A percentile compares a stretch with the other conserved stretches of the same genome.
Conservation (phyloP, 495 filamentous ascomycete species). For the Massariosphaeria phaeospora region DNA sequence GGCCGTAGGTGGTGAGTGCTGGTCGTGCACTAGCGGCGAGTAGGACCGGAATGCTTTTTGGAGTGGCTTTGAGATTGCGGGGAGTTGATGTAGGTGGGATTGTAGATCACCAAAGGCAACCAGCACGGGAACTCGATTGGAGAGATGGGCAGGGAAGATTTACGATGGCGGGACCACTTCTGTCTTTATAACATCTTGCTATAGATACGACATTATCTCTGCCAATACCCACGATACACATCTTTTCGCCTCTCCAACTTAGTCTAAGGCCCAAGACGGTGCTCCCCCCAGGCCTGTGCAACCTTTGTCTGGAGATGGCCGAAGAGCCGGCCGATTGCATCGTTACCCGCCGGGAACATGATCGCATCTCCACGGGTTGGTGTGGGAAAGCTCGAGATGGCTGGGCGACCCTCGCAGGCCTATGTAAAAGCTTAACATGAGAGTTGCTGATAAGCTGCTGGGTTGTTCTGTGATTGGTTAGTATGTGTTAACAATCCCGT, state of each 20-base stretch:
- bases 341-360: conserved; percentile 22
- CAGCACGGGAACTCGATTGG: background rate
- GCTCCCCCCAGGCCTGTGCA: background rate
- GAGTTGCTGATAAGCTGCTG: conserved; percentile 16
- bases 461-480: conserved; percentile 10
- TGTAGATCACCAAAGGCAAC: conserved; percentile 10
- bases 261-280: background rate
- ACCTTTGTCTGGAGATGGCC: conserved; percentile 26
- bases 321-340: conserved; percentile 14
- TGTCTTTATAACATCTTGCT: conserved; percentile 6
- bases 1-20: background rate
- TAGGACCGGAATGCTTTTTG: conserved; percentile 19
- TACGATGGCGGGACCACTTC: conserved; percentile 1
- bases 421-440: conserved; percentile 22
- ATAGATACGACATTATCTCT: conserved; percentile 17
- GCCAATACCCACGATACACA: conserved; percentile 23
- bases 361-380: conserved; percentile 13
- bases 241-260: conserved; percentile 10
- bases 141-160: background rate
- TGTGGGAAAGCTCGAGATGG: background rate
- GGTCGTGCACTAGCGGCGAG: conserved; percentile 7
- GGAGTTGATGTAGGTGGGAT: conserved; percentile 16
- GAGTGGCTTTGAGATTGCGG: conserved; percentile 21
- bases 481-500: background rate
- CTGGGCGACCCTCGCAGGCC: conserved; percentile 3